Evolutionary conservation across 2,329 filamentous ascomycete genomes (phyloP).

Genomic region (Purpureocillium lavendulum): DNA sequence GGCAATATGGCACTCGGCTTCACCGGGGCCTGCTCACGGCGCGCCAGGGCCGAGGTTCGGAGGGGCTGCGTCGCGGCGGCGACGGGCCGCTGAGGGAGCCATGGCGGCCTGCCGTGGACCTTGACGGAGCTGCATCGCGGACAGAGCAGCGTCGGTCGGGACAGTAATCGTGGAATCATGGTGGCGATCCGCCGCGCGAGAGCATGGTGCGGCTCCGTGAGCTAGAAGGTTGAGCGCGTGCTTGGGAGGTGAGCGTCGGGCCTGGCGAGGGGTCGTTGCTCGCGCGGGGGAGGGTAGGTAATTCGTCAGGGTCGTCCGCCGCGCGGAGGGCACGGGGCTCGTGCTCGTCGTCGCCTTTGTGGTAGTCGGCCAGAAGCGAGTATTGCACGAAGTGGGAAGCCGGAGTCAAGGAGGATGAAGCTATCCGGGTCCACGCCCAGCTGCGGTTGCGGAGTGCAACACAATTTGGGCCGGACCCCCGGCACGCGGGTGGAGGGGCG

Average conservation of each 20-base stretch:
- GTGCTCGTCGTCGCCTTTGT: too few relatives aligned
- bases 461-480: too few relatives aligned
- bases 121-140: slow-evolving; percentile 18
- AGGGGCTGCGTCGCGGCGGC: slow-evolving; percentile 16
- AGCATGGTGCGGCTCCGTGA: slow-evolving; percentile 13
- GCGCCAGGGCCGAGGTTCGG: slow-evolving; percentile 21
- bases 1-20: slow-evolving; percentile 2
- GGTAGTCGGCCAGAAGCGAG: too few relatives aligned
- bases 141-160: slow-evolving; percentile 22
- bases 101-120: slow-evolving; percentile 16
- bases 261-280: too few relatives aligned
- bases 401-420: too few relatives aligned
- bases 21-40: slow-evolving; percentile 13
- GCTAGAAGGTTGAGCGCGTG: too few relatives aligned
- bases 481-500: neutral
- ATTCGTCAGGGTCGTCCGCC: too few relatives aligned
- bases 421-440: neutral
- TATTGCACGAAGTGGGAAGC: too few relatives aligned
- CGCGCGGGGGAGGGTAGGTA: neutral
- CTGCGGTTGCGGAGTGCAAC: neutral
- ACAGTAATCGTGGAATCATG: slow-evolving; percentile 28
- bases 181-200: slow-evolving; percentile 10
- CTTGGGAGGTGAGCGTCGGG: too few relatives aligned
- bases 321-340: too few relatives aligned
- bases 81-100: slow-evolving; percentile 17